Conservation (phyloP, 371 early-diverging fungal species). For the Lichtheimia corymbifera region DNA sequence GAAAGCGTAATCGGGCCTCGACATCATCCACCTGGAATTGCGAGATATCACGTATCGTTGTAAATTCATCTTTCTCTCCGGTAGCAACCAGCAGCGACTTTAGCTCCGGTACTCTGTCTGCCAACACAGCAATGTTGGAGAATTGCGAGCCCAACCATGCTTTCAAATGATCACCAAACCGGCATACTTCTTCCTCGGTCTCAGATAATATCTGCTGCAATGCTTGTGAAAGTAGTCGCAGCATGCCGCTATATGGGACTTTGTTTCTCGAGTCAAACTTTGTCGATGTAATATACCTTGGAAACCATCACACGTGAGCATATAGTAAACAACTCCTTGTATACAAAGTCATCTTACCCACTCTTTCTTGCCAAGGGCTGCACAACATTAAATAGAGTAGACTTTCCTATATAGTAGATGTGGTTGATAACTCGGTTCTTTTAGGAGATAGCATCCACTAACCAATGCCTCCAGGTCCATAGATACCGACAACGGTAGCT, state of each 20-base stretch:
- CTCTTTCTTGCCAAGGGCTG: constrained; percentile 38
- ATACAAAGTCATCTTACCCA: constrained; percentile 22
- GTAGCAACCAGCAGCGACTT: constrained; percentile 21
- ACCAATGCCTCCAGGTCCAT: constrained; percentile 42
- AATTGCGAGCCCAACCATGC: constrained; percentile 34
- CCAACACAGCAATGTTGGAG: constrained; percentile 33
- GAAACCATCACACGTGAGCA: too few relatives aligned
- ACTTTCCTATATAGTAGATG: constrained; percentile 30
- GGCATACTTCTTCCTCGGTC: constrained; percentile 37
- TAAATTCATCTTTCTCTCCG: too few relatives aligned
- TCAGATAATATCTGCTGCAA: constrained; percentile 47
- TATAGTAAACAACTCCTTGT: too few relatives aligned
- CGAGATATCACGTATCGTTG: too few relatives aligned
- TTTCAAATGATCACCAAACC: constrained; percentile 35
- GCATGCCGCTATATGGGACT: constrained; percentile 39
- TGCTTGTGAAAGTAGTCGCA: constrained; percentile 41
- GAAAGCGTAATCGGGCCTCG: constrained; percentile 40
- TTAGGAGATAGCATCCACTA: background rate
- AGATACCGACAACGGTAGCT: constrained; percentile 19
- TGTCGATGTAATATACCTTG: constrained; percentile 37
- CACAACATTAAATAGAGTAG: constrained; percentile 40
- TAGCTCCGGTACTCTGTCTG: constrained; percentile 43
- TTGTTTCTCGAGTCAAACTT: constrained; percentile 45
- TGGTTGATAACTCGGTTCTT: too few relatives aligned
- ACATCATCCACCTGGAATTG: constrained; percentile 26